These are phyloP conservation scores for Penicillium diatomitis DNA, from an alignment of 495 filamentous ascomycete species.

Conservation along the genomic window DNA sequence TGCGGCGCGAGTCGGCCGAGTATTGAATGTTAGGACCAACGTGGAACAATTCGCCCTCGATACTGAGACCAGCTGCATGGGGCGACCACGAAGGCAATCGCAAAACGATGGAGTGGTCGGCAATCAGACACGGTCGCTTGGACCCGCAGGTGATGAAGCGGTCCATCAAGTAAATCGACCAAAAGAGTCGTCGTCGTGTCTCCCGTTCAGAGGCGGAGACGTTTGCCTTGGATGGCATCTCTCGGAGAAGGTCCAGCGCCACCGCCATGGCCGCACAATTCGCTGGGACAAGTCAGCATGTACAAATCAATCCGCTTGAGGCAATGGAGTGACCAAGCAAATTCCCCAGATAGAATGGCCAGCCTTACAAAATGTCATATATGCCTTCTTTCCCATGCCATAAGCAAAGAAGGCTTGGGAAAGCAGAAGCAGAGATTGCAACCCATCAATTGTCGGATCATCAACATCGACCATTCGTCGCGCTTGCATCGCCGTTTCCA, in stretches of 20 bases:
- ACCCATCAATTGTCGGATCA: conserved; percentile 63
- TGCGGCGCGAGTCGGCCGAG: conserved; percentile 53
- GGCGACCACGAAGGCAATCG: conserved; percentile 61
- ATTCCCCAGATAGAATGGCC: not conserved
- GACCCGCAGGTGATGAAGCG: conserved; percentile 71
- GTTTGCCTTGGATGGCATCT: conserved; percentile 49
- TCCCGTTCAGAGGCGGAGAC: conserved; percentile 58
- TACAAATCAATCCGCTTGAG: not conserved
- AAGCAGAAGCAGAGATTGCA: conserved; percentile 70
- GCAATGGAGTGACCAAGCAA: not conserved
- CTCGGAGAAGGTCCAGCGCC: conserved; percentile 65
- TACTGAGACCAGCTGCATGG: conserved; percentile 41
- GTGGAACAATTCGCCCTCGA: conserved; percentile 70
- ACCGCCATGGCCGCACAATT: conserved; percentile 74
- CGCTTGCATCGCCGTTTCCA: conserved; percentile 59
- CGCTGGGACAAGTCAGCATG: conserved; percentile 35
- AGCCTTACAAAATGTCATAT: conserved; percentile 68
- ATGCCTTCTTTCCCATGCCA: conserved; percentile 75
- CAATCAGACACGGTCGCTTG: conserved; percentile 64
- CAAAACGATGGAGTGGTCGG: conserved; percentile 63
- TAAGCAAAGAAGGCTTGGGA: conserved; percentile 64
- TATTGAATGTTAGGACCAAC: conserved; percentile 63
- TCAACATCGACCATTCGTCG: conserved; percentile 64
- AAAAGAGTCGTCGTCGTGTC: conserved; percentile 66
- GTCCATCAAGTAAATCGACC: conserved; percentile 78